Evolutionary conservation across 495 filamentous ascomycete genomes (phyloP), one percentile per base, ranked within the genome.

Genomic region (Xylaria longipes): DNA sequence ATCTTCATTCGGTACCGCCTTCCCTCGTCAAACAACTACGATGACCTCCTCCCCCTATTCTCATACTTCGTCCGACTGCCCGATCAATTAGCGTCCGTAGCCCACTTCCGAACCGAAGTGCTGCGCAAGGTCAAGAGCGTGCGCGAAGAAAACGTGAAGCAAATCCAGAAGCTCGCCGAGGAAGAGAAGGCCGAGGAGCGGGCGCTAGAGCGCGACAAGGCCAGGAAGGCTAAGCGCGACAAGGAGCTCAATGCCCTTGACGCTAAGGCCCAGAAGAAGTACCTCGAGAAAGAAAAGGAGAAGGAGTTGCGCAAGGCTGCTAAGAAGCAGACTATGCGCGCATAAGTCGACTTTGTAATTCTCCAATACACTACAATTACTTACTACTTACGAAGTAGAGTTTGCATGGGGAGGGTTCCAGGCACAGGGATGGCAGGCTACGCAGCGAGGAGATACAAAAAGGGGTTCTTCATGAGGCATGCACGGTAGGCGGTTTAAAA

Each of bases 181-280:
- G 93, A 94, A n/a, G 94, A 97, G 82, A 95, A 95, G 85, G 92
- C 93, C 60, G 96, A 97, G 84, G 97, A 98, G 87, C 85, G 94
- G 46, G 87, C 88, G 72, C 69, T 88, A 8, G 89, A 93, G 75
- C 87, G 89, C 22, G 96, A 98, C 80, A 93, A 92, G 87, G 82
- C 88, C 75, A 97, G 94, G 87, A 98, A 97, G 86, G 89, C 94
- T 76, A 94, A 97, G 87, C 87, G 96, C n/a, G 96, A 99, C 77
- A 86, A 88, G 62, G 86, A 90, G 82, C 83, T 99, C 65, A 92
- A 91, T 76, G 87, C 88, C 11, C 89, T 99, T 85, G 94, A 89
- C 72, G 95, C 95, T 25, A 95, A 97, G 75, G 94, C 96, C 76
- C 96, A 98, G 88, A 92, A 93, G 84, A 97, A 95, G 85, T 98